Evolutionary conservation across 2,329 filamentous ascomycete genomes (phyloP), one percentile per base, ranked within the genome.

Genomic region (Endothia cerciana): DNA sequence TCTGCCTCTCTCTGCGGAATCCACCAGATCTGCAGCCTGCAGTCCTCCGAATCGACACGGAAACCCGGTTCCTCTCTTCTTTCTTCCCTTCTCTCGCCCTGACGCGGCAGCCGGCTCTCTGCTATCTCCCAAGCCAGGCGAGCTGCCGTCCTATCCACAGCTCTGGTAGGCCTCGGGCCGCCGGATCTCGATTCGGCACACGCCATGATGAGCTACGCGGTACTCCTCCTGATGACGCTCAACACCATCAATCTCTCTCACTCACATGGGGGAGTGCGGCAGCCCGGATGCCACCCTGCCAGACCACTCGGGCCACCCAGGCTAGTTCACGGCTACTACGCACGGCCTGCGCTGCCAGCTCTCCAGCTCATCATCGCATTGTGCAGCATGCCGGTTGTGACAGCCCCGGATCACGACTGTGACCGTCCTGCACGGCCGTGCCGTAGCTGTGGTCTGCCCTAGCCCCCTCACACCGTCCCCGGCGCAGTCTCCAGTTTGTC

Each of bases 361-460:
- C 47, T 30, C 25, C 47, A 30, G 17, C 25, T 30, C 47, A 28
- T 7, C 10, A 30, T 13, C 28, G 22, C 43, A 47, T 22, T 0
- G 6, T 22, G 43, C 19, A 22, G n/a, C 36, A 62, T 65, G 64
- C 38, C 55, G 49, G 55, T 5, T 55, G 55, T 58, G 60, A 51
- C 40, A 43, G 60, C 25, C 5, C n/a, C 28, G 11, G 25, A 30
- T 5, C 30, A 17, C 61, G 38, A 60, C 66, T 57, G 59, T 60
- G 53, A 62, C 59, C 49, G 22, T 28, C 41, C 60, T 63, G 64
- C 64, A 63, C 28, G 60, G 60, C 49, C 60, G 41, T 59, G 64
- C 64, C 38, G 64, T 63, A 65, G 64, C 64, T 47, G 64, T 63
- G 63, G 64, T 49, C 61, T 60, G 15, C n/a, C 59, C 58, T 61